Evolutionary conservation across 495 filamentous ascomycete species (phyloP).

Genomic region (Xylaria intraflava): DNA sequence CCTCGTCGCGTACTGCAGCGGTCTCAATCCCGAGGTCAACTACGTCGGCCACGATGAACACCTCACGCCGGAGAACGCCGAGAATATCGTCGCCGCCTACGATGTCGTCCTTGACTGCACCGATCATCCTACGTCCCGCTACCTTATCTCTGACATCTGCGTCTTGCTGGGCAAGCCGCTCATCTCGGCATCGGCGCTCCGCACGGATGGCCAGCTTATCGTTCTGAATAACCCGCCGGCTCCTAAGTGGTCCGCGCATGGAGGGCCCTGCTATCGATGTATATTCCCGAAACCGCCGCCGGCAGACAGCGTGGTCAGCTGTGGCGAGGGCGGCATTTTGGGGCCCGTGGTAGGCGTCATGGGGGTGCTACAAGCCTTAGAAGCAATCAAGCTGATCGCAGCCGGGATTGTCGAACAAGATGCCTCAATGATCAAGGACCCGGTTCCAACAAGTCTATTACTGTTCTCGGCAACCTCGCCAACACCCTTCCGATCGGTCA

Average conservation of each 20-base stretch:
- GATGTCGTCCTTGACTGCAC: constrained; percentile 91
- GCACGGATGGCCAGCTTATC: constrained; percentile 84
- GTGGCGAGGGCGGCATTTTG: constrained; percentile 86
- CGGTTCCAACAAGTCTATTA: constrained; percentile 46
- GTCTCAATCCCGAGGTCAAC: constrained; percentile 60
- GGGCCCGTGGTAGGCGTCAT: constrained; percentile 91
- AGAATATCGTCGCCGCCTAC: constrained; percentile 57
- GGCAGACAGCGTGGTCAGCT: constrained; percentile 66
- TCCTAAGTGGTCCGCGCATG: constrained; percentile 30
- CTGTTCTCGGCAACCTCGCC: constrained; percentile 65
- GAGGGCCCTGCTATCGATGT: constrained; percentile 86
- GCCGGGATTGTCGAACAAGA: constrained; percentile 16
- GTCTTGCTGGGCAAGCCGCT: constrained; percentile 73
- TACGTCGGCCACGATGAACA: constrained; percentile 56
- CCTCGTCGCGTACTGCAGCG: constrained; percentile 58
- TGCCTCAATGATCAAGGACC: constrained; percentile 13
- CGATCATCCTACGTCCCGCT: constrained; percentile 84
- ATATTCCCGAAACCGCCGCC: constrained; percentile 85
- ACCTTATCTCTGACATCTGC: constrained; percentile 85
- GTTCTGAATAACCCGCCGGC: constrained; percentile 64
- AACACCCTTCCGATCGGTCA: constrained; percentile 65
- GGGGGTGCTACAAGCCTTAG: constrained; percentile 85
- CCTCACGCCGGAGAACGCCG: constrained; percentile 58
- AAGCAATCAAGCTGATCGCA: constrained; percentile 77
- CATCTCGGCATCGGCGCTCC: constrained; percentile 79